Evolutionary conservation across 1,139 yeast genomes (phyloP), one percentile per base, ranked within the genome.

Genomic region (Yamadazyma taylorii): DNA sequence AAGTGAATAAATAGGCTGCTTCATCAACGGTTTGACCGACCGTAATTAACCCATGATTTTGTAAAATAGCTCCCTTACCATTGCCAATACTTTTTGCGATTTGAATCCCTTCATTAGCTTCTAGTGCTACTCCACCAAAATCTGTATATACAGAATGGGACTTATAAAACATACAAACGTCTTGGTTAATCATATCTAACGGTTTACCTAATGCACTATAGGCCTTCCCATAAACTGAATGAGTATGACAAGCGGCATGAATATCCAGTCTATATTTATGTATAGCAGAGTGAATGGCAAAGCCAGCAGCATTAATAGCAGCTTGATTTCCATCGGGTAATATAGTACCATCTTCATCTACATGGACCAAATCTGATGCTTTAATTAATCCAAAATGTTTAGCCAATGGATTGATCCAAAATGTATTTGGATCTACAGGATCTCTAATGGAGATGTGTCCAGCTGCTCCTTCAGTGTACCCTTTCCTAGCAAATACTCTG

Each of bases 391-490:
- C 80, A 57, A 82, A 85, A 56, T 85, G 95, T 44, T 71, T 73
- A 14, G 83, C 87, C 46, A 84, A 63, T 2, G 92, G 92, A 56
- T 84, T 84, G 55, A 84, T 82, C 92, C 94, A 85, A 56, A 85
- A 85, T 3, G 88, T 81, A 28, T 69, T 58, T 16, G 82, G 79
- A 44, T 80, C 77, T 30, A 83, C 79, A 3, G 95, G 94, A 52
- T 85, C 95, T 46, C 90, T 73, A 11, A 85, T 73, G 3, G 90
- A 81, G 36, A 85, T 84, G 55, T 85, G 95, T 23, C 95, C 95
- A 1, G 95, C 88, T 16, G 79, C 59, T 9, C 95, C 95, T 58
- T 83, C 87, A 10, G 80, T 69, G 58, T 66, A 85, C 9, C 86
- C 87, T 48, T 75, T 77, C 48, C 92, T 73, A 5, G 86, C 86